Evolutionary conservation across 257 asterid genomes (phyloP), one percentile per base, ranked within the genome.

Genomic region (Jasminum sambac): DNA sequence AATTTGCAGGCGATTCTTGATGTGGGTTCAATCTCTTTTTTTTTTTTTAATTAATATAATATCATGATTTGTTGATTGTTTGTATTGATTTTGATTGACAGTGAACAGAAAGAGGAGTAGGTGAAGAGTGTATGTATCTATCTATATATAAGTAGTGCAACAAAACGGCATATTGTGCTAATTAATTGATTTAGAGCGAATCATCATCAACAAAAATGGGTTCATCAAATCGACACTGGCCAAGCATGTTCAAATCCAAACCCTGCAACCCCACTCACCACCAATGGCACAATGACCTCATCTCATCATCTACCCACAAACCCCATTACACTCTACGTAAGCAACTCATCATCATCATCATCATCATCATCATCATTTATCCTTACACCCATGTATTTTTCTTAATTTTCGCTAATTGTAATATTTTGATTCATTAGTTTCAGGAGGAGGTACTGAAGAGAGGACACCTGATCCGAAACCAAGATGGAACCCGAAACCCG

Each of bases 401-500:
- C n/a, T n/a, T n/a, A n/a, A n/a, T n/a, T n/a, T n/a, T n/a, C n/a
- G n/a, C n/a, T n/a, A n/a, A n/a, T n/a, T n/a, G n/a, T n/a, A n/a
- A 19, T 19, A 5, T 17, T 52, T 52, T 37, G 5, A 8, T 63
- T 44, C 0, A 14, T 5, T 25, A 77, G 82, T 72, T 46, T 44
- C 64, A 6, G 96, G 86, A 13, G 72, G 83, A n/a, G n/a, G n/a
- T n/a, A n/a, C n/a, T 21, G 97, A 92, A 75, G 78, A 95, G 39
- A 52, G 61, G 61, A 86, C 95, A 5, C 98, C 97, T 0, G 99
- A 95, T 81, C 98, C 98, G 25, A 95, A 89, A 24, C 96, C 99
- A 0, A 72, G 99, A 57, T 95, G 99, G 99, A 95, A 95, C 63
- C 99, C 99, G 0, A 76, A 88, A 44, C 99, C 99, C 0, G 99